These are phyloP conservation scores for Gonapodya sp. DNA, from an alignment of 192 early-diverging fungal species.

Conservation along the genomic window DNA sequence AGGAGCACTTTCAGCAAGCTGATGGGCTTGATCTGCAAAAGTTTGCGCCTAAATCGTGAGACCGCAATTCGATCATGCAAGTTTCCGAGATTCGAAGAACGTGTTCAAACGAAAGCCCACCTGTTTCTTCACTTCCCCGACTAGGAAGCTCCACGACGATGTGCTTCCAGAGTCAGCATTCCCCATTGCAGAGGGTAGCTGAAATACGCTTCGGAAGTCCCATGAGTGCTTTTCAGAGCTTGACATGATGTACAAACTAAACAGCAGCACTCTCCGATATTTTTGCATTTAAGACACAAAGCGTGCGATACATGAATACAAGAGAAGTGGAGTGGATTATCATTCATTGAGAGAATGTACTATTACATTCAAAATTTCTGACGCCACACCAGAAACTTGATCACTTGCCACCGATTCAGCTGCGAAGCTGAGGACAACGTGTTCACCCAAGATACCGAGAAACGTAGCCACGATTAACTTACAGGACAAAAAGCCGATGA, in stretches of 20 bases:
- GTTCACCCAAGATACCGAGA: background rate
- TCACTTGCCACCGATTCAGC: background rate
- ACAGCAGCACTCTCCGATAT: too few species aligned
- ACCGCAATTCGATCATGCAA: slow-evolving; percentile 1
- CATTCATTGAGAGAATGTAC: background rate
- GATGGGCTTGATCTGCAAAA: background rate
- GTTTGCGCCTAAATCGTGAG: slow-evolving; percentile 6
- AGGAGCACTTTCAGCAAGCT: slow-evolving; percentile 30
- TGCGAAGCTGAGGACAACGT: background rate
- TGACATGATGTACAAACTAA: too few species aligned
- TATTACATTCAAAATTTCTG: background rate
- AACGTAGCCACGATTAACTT: background rate
- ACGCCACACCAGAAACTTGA: background rate
- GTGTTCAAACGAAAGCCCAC: too few species aligned
- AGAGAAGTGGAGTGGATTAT: too few species aligned
- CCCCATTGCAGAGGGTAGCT: background rate
- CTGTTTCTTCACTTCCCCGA: slow-evolving; percentile 38
- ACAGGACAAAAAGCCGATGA: background rate
- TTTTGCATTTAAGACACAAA: too few species aligned
- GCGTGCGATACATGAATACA: too few species aligned
- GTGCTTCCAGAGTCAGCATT: background rate
- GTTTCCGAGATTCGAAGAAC: too few species aligned
- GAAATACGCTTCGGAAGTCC: background rate
- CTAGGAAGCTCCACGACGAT: slow-evolving; percentile 27
- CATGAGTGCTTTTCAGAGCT: background rate